Evolutionary conservation across 345 rosid species (phyloP), one percentile per base, ranked within the genome.

Genomic region (Acer negundo): DNA sequence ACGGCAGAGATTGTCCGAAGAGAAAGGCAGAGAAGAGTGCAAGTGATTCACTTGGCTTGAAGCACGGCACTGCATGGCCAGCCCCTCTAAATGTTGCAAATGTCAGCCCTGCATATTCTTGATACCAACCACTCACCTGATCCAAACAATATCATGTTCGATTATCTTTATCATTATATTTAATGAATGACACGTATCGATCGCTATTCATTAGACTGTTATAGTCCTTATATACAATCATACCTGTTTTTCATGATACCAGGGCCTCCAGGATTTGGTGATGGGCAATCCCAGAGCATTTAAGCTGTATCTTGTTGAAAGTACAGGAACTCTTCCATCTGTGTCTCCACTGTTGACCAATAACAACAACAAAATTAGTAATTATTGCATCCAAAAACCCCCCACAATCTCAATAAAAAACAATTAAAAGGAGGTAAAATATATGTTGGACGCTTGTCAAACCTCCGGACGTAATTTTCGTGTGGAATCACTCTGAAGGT

Each of bases 71-170:
- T 0, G 97, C 97, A 79, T 95, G 99, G 13, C 99, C 99, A n/a
- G 99, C 99, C 76, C 98, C 99, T 87, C 97, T 89, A 72, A 95
- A 89, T 16, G 99, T 95, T 40, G 96, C 94, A 78, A 92, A 95
- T 11, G 93, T 90, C 2, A 95, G 87, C 17, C 98, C 98, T 61
- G 85, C 80, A 75, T 95, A 95, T 84, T 95, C 98, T 77, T 95
- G 98, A 79, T 85, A 78, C 99, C 98, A 95, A 1, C 97, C 98
- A 56, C 97, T 87, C 19, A 94, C 98, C 95, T 93, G 85, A 65
- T 42, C 46, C 46, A 42, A 42, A 42, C 46, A 7, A 9, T 42
- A 7, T 42, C 46, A 42, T 7, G 9, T 42, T 42, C 46, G 46
- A 42, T 42, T 42, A 42, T 42, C 10, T 8, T 42, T 35, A 35